These are phyloP conservation scores for Mariannaea elegans DNA, from an alignment of 2,329 filamentous ascomycete genomes.

Conservation along the genomic window DNA sequence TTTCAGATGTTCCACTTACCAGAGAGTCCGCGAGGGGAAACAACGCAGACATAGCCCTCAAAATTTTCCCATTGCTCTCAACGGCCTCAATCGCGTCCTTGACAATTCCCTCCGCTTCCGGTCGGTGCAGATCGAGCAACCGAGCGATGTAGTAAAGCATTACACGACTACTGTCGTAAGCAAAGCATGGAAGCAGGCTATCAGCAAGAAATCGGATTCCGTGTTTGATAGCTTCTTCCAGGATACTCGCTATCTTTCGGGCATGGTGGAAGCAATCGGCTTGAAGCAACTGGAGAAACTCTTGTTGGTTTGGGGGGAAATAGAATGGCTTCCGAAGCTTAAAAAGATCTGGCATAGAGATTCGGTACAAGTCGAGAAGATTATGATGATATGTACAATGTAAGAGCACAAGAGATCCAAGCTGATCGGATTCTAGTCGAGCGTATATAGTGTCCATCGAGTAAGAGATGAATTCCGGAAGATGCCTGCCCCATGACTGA, in stretches of 20 bases:
- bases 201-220: constrained; percentile 53
- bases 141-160: constrained; percentile 59
- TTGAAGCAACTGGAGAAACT: constrained; percentile 48
- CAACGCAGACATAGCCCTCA: constrained; percentile 48
- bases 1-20: constrained; percentile 36
- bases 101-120: constrained; percentile 48
- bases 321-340: constrained; percentile 52
- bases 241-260: constrained; percentile 48
- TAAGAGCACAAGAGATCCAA: constrained; percentile 54
- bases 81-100: constrained; percentile 50
- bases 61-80: constrained; percentile 50
- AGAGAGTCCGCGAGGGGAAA: constrained; percentile 52
- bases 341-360: constrained; percentile 56
- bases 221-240: constrained; percentile 52
- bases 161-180: constrained; percentile 57
- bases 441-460: constrained; percentile 55
- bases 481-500: constrained; percentile 50
- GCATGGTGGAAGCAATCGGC: constrained; percentile 51
- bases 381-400: constrained; percentile 59
- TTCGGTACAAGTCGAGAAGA: constrained; percentile 55
- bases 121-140: constrained; percentile 48
- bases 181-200: constrained; percentile 55
- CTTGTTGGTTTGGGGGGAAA: constrained; percentile 50
- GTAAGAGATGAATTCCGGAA: constrained; percentile 56
- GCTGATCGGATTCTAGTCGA: constrained; percentile 55